Evolutionary conservation across 176 grass and related monocot genomes (phyloP).

Genomic region (Pontederia paniculata): DNA sequence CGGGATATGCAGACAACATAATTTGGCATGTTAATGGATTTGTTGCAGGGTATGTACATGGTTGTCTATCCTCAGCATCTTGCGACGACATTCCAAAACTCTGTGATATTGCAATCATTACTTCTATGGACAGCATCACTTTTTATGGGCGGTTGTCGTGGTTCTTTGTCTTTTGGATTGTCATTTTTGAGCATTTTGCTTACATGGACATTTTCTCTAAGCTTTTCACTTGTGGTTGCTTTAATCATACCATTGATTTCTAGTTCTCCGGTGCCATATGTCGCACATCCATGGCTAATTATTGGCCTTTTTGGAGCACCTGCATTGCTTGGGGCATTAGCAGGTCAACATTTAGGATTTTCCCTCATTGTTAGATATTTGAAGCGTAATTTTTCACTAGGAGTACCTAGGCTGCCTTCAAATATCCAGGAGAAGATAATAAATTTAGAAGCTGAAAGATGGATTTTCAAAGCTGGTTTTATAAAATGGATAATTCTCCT

Average conservation of each 20-base stretch:
- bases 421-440: constrained; percentile 34
- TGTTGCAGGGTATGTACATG: constrained; percentile 89
- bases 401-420: constrained; percentile 24
- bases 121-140: constrained; percentile 83
- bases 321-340: constrained; percentile 74
- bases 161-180: constrained; percentile 53
- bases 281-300: constrained; percentile 67
- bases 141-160: constrained; percentile 65
- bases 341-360: constrained; percentile 84
- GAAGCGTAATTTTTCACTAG: constrained; percentile 25
- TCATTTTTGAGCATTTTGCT: constrained; percentile 71
- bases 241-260: constrained; percentile 58
- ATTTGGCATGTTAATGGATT: constrained; percentile 7
- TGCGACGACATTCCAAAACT: constrained; percentile 79
- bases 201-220: constrained; percentile 58
- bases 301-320: constrained; percentile 89
- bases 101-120: constrained; percentile 84
- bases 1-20: too few relatives aligned
- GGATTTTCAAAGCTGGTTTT: constrained; percentile 95
- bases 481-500: constrained; percentile 73
- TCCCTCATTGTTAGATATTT: constrained; percentile 38
- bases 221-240: constrained; percentile 52
- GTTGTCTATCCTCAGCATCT: constrained; percentile 67
- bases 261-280: constrained; percentile 55
- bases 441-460: constrained; percentile 84